Evolutionary conservation across 2,329 filamentous ascomycete species (phyloP), one percentile per base, ranked within the genome.

Genomic region (Nothophaeocryptopus gaeumannii): DNA sequence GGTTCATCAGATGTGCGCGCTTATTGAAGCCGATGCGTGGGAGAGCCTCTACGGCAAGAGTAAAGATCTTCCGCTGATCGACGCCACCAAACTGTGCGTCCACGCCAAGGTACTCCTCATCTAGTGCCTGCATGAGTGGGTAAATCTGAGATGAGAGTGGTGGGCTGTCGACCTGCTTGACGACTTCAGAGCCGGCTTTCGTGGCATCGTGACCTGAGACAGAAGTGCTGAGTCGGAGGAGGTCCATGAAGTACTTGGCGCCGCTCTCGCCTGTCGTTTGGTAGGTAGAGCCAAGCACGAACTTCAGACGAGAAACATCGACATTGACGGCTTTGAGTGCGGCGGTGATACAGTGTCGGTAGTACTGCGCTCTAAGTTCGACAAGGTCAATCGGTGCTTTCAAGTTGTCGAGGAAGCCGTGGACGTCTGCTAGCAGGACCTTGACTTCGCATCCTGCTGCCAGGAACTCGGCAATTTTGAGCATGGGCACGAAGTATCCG

Each of bases 41-140:
- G 29, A 96, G 74, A 72, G 85, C 86, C 59, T 96, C 92, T 58
- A 86, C 86, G 4, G 92, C 90, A 3, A 90, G 81, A 0, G 84
- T 85, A 68, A 96, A 96, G 55, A 96, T 84, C 73, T 96, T 96
- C 52, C 90, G 76, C 73, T 96, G 91, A 63, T 96, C 92, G 26
- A 79, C 68, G 57, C 86, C 89, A 48, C 91, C 91, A 55, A 96
- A 91, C 65, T 99, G 89, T 2, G 82, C 86, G 68, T 99, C 92
- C 3, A 91, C 88, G 50, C 84, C 84, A 3, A 99, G 77, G 75
- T 96, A 84, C 74, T 93, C 80, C 73, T 97, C 92, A 65, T 97
- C 92, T 39, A 97, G 75, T 1, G 88, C 88, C 72, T 97, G 93
- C 72, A 99, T 84, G 40, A 95, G 77, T 1, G 89, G 88, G 75